Evolutionary conservation across 306 rosid species (phyloP).

Genomic region (Albizia julibrissin): DNA sequence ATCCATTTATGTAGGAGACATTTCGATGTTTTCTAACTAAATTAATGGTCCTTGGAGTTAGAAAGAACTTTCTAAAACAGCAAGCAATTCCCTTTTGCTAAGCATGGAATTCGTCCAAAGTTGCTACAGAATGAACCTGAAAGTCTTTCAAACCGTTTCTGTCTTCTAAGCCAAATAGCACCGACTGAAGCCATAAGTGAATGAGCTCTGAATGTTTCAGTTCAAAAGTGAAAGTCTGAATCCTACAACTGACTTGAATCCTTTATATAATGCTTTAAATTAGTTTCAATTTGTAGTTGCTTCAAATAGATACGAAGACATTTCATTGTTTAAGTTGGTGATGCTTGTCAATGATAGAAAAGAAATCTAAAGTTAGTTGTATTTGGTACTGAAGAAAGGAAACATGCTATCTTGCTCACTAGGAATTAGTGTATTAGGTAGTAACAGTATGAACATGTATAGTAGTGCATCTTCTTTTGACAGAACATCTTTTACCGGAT

Average conservation of each 20-base stretch:
- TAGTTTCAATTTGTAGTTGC: slow-evolving; percentile 8
- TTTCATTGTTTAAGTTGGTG: neutral
- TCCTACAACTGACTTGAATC: neutral
- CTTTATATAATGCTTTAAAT: neutral
- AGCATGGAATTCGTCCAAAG: neutral
- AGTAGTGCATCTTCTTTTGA: neutral
- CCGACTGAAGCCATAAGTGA: neutral
- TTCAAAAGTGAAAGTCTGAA: too few species aligned
- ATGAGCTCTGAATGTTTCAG: too few species aligned
- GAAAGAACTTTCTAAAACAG: neutral
- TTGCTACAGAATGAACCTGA: neutral
- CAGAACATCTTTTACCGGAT: neutral
- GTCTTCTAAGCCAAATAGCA: neutral
- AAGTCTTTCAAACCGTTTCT: neutral
- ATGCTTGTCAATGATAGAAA: neutral
- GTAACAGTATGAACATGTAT: too few species aligned
- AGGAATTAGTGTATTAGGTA: too few species aligned
- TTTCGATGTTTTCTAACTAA: neutral
- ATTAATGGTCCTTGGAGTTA: neutral
- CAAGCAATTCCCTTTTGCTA: neutral
- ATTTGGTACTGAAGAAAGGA: neutral
- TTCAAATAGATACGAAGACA: neutral
- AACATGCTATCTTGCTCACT: neutral
- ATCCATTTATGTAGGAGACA: neutral
- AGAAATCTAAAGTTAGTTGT: neutral